Evolutionary conservation across 768 basidiomycete species (phyloP).

Genomic region (Arthromyces matolae): DNA sequence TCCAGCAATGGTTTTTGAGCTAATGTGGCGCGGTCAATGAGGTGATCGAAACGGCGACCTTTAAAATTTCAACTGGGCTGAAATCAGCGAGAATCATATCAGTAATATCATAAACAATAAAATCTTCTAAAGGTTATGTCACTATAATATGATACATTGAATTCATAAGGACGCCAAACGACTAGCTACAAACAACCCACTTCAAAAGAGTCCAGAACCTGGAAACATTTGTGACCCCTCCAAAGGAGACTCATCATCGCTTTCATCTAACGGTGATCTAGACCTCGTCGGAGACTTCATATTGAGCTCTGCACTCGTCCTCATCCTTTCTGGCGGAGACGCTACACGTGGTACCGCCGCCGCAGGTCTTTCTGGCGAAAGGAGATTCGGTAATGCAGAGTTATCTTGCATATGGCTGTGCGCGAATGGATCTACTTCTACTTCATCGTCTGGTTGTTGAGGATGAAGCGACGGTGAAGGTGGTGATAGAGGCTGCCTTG

Average conservation of each 20-base stretch:
- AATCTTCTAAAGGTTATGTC: too few relatives aligned
- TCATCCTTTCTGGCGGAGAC: conserved; percentile 20
- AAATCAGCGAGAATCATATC: too few relatives aligned
- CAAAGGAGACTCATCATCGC: conserved; percentile 21
- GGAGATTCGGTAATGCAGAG: conserved; percentile 4
- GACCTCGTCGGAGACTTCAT: conserved; percentile 36
- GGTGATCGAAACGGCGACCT: too few relatives aligned
- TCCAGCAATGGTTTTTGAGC: too few relatives aligned
- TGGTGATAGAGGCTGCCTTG: conserved; percentile 24
- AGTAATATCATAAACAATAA: too few relatives aligned
- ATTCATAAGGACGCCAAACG: too few relatives aligned
- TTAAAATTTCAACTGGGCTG: too few relatives aligned
- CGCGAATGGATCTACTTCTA: conserved; percentile 41
- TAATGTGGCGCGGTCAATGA: too few relatives aligned
- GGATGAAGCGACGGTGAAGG: conserved; percentile 15
- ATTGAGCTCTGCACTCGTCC: conserved; percentile 38
- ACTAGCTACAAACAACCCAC: too few relatives aligned
- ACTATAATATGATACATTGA: too few relatives aligned
- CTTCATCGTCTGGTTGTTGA: conserved; percentile 31
- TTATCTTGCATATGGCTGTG: conserved; percentile 32
- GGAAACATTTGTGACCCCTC: conserved; percentile 35
- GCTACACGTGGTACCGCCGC: conserved; percentile 6
- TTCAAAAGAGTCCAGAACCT: conserved; percentile 34
- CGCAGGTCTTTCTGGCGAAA: conserved; percentile 13
- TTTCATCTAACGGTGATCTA: conserved; percentile 11